These are phyloP conservation scores for Pyrenopolyporus hunteri DNA, from an alignment of 495 filamentous ascomycete genomes.

Conservation along the genomic window DNA sequence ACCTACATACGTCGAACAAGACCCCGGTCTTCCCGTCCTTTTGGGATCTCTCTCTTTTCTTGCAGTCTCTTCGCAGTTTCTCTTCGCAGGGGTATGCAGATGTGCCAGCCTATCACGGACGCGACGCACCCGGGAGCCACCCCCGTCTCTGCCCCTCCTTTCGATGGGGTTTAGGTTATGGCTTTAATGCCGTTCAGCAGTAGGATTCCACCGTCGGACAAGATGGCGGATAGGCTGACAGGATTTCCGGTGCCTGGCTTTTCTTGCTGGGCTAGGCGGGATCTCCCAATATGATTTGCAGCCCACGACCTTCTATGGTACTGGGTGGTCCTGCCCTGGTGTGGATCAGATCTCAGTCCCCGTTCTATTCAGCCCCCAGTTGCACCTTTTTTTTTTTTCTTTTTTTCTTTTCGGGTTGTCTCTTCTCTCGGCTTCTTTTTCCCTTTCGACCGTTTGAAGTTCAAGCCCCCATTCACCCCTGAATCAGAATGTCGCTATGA, in stretches of 20 bases:
- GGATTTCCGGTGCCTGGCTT: conserved; percentile 30
- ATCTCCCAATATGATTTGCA: conserved; percentile 32
- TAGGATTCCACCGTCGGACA: conserved; percentile 30
- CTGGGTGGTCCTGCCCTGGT: conserved; percentile 4
- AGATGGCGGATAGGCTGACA: conserved; percentile 23
- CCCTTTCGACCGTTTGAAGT: conserved; percentile 10
- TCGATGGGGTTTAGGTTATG: too few relatives aligned
- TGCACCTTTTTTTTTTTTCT: not conserved
- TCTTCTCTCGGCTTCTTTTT: conserved; percentile 7
- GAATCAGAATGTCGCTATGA: conserved; percentile 3
- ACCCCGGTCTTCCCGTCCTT: conserved; percentile 30
- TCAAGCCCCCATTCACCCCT: conserved; percentile 16
- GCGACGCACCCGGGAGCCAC: conserved; percentile 16
- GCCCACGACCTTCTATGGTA: not conserved
- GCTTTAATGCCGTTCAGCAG: conserved; percentile 19
- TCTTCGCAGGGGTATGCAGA: conserved; percentile 31
- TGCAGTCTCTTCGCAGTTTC: conserved; percentile 7
- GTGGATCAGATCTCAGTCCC: conserved; percentile 30
- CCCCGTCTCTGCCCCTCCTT: conserved; percentile 25
- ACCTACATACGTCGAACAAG: not conserved
- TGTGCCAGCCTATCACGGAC: conserved; percentile 32
- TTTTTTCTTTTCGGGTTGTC: not conserved
- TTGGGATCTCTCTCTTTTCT: conserved; percentile 26
- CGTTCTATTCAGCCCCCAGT: conserved; percentile 16
- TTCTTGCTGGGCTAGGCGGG: conserved; percentile 5